phyloP scores from a whole-genome alignment of 257 asterid species.

The Lithospermum erythrorhizon region DNA sequence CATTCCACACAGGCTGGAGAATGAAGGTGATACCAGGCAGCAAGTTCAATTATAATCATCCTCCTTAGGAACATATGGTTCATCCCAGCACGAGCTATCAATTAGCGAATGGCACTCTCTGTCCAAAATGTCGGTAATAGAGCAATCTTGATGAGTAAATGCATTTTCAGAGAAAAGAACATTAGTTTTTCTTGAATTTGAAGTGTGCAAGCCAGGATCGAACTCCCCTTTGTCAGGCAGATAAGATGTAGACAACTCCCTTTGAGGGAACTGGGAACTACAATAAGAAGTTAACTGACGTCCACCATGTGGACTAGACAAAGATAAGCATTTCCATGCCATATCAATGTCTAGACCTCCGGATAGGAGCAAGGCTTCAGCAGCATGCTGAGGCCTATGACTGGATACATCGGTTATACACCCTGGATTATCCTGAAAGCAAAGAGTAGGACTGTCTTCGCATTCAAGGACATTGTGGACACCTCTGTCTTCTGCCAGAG shows the following conservation, averaged over 20 bases:
- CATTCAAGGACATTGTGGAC: constrained; percentile 12
- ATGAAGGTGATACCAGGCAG: constrained; percentile 4
- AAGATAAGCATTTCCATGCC: constrained; percentile 25
- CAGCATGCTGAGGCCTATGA: constrained; percentile 17
- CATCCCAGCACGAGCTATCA: constrained; percentile 25
- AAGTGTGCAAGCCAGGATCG: constrained; percentile 9
- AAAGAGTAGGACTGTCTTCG: constrained; percentile 13
- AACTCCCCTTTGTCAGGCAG: constrained; percentile 13
- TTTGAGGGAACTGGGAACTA: constrained; percentile 27
- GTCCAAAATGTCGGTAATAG: constrained; percentile 24
- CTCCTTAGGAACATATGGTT: constrained; percentile 20
- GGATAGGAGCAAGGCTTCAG: constrained; percentile 14
- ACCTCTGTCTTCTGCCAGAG: constrained; percentile 22
- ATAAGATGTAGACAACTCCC: constrained; percentile 13
- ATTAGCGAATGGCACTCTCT: constrained; percentile 30
- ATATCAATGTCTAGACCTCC: constrained; percentile 11
- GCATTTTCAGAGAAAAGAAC: constrained; percentile 17
- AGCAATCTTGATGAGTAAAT: constrained; percentile 11
- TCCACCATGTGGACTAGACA: constrained; percentile 19
- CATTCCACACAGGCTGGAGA: too few species aligned
- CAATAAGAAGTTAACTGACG: constrained; percentile 15
- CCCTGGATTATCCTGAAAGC: constrained; percentile 20
- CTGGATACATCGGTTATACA: constrained; percentile 12
- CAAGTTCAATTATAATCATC: constrained; percentile 23
- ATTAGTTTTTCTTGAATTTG: constrained; percentile 13